These are phyloP conservation scores for Juglanconis sp. DNA, from an alignment of 2,329 filamentous ascomycete species.

Conservation along the genomic window DNA sequence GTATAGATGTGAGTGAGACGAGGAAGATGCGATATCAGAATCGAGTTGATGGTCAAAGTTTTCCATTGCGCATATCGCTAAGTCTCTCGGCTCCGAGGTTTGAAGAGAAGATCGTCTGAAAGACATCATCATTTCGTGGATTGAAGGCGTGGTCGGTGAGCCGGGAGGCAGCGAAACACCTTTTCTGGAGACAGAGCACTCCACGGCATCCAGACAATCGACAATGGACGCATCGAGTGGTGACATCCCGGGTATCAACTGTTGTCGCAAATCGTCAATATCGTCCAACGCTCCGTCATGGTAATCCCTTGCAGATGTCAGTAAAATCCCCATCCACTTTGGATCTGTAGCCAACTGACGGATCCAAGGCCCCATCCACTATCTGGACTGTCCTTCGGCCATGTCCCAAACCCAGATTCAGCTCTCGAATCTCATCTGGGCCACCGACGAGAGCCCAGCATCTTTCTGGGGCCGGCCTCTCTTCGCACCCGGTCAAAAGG, in stretches of 20 bases:
- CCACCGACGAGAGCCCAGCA: conserved; percentile 15
- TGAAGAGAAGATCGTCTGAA: conserved; percentile 5
- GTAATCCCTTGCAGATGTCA: not conserved
- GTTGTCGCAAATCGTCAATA: conserved; percentile 5
- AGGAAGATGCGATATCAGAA: conserved; percentile 1
- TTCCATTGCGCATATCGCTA: not conserved
- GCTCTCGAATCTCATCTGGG: conserved; percentile 3
- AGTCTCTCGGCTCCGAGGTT: not conserved
- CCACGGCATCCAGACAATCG: conserved; percentile 11
- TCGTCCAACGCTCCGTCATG: not conserved
- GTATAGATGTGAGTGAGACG: not conserved
- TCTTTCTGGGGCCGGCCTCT: conserved; percentile 4
- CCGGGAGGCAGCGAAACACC: not conserved
- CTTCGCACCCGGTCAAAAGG: conserved; percentile 9
- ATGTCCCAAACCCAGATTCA: conserved; percentile 6
- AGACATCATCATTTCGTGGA: conserved; percentile 5
- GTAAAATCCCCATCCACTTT: not conserved
- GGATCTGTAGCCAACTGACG: conserved; percentile 6
- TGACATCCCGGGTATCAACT: not conserved
- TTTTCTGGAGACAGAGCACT: not conserved
- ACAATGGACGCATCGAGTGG: conserved; percentile 3
- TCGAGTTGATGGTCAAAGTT: not conserved
- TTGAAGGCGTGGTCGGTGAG: conserved; percentile 1
- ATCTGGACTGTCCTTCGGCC: conserved; percentile 14
- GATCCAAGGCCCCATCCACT: conserved; percentile 4